These are phyloP conservation scores for Halocafeteria seosinensis DNA, from an alignment of 108 stramenopile genomes.

Conservation along the genomic window DNA sequence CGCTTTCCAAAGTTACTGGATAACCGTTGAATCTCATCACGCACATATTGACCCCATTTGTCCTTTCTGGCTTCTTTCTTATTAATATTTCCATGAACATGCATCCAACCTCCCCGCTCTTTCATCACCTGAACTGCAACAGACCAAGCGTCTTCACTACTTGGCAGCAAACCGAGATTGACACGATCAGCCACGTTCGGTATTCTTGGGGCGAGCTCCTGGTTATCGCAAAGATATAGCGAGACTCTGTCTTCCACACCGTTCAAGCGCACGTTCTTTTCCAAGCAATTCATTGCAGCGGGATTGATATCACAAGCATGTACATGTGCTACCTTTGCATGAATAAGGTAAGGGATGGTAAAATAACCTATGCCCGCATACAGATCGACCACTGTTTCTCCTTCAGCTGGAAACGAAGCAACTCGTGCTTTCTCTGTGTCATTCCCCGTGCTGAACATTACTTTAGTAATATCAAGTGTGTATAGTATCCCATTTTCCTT, in stretches of 20 bases:
- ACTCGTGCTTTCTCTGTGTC: conserved; percentile 73
- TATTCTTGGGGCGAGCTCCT: conserved; percentile 13
- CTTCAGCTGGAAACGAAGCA: conserved; percentile 42
- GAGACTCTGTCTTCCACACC: conserved; percentile 42
- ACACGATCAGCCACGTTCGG: conserved; percentile 52
- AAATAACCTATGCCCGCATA: conserved; percentile 92
- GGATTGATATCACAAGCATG: conserved; percentile 77
- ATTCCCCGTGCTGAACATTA: conserved; percentile 87
- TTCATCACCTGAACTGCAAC: conserved; percentile 55
- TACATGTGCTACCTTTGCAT: conserved; percentile 49
- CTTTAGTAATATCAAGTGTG: conserved; percentile 66
- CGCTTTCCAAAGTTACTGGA: neutral
- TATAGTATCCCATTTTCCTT: conserved; percentile 68
- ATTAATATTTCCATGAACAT: conserved; percentile 74
- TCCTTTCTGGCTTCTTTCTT: neutral
- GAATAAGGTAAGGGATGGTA: conserved; percentile 60
- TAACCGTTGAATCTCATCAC: neutral
- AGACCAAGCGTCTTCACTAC: conserved; percentile 66
- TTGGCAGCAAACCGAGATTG: conserved; percentile 72
- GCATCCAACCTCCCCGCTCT: conserved; percentile 54
- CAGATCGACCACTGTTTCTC: conserved; percentile 66
- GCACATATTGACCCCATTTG: neutral
- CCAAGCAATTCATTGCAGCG: conserved; percentile 51
- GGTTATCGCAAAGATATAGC: conserved; percentile 60
- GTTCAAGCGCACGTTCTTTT: conserved; percentile 55